Evolutionary conservation across 139 green algal species (phyloP), one percentile per base, ranked within the genome.

Genomic region (Chlamydomonas incerta): DNA sequence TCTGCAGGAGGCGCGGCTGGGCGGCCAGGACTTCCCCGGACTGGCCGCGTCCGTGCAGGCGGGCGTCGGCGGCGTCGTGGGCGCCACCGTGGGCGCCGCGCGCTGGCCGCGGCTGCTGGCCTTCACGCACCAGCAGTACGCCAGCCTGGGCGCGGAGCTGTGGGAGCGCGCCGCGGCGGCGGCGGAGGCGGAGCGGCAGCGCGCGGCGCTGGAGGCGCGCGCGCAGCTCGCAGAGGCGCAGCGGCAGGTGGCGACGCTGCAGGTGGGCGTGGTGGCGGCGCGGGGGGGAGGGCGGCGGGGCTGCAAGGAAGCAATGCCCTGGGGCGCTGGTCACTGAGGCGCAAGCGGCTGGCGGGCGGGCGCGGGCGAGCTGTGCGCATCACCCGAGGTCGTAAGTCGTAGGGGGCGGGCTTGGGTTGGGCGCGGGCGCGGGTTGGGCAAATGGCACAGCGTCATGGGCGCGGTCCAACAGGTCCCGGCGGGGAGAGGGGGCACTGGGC

Each of bases 61-160:
- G 29, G 77, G 77, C 63, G n/a, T 83, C 20, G 9, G n/a, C 2
- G 63, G 63, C 18, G 77, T 83, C 46, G 77, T 83, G 63, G 46
- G 20, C 14, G 18, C 3, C 63, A 83, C 77, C 21, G 63, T 74
- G 29, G 77, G 77, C 31, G 46, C 77, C 2, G 77, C 77, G 3
- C 63, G 77, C n/a, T 83, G 77, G 77, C 77, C 77, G 13, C 41
- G 63, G 46, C 77, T 83, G 63, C 41, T 83, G 29, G 62, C 46
- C 15, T 83, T 83, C 62, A 67, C 63, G 37, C 77, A 83, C 77
- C 11, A 65, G 28, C 77, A 83, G 77, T 83, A 83, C 77, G 77
- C 46, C 1, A 65, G 41, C 29, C 65, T 83, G 28, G 77, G 77
- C 10, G 31, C 9, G 18, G 77, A 83, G 3, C n/a, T 83, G 77